phyloP scores from a whole-genome alignment of 2,329 filamentous ascomycete genomes.

The Fusarium pininemorale region DNA sequence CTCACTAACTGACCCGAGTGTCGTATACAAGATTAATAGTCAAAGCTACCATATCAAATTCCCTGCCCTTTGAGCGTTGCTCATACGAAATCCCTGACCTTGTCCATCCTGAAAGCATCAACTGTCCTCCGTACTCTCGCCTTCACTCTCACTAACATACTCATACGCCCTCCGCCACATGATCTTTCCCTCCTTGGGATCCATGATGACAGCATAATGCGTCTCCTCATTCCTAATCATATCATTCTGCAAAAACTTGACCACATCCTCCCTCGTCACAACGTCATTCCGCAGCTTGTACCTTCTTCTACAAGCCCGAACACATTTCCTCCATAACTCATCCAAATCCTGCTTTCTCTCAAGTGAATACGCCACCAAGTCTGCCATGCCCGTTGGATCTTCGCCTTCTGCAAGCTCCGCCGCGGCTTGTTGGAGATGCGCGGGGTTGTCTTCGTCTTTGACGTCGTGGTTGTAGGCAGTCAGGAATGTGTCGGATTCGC shows the following conservation, averaged over 20 bases:
- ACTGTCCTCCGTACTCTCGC: rapidly evolving
- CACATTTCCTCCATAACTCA: constrained; percentile 24
- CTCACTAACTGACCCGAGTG: rapidly evolving
- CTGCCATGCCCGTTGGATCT: constrained; percentile 35
- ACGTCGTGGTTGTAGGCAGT: constrained; percentile 44
- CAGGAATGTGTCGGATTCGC: constrained; percentile 35
- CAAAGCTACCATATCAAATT: rapidly evolving
- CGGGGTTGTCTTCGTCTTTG: constrained; percentile 35
- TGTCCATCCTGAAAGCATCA: rapidly evolving
- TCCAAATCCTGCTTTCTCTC: constrained; percentile 37
- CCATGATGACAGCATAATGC: constrained; percentile 53
- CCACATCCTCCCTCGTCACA: constrained; percentile 35
- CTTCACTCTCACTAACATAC: background rate
- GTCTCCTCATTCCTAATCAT: constrained; percentile 44
- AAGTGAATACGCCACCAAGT: constrained; percentile 35
- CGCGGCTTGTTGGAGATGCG: constrained; percentile 7
- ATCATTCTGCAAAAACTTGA: constrained; percentile 36
- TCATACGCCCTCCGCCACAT: constrained; percentile 14
- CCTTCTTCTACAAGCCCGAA: background rate
- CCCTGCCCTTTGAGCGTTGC: background rate
- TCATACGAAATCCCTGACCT: background rate
- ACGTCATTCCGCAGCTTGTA: background rate
- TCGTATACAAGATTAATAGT: rapidly evolving
- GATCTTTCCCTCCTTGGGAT: constrained; percentile 56
- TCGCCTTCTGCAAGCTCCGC: constrained; percentile 1